These are phyloP conservation scores for Arthrobotrys entomopaga DNA, from an alignment of 2,329 filamentous ascomycete genomes.

Conservation along the genomic window DNA sequence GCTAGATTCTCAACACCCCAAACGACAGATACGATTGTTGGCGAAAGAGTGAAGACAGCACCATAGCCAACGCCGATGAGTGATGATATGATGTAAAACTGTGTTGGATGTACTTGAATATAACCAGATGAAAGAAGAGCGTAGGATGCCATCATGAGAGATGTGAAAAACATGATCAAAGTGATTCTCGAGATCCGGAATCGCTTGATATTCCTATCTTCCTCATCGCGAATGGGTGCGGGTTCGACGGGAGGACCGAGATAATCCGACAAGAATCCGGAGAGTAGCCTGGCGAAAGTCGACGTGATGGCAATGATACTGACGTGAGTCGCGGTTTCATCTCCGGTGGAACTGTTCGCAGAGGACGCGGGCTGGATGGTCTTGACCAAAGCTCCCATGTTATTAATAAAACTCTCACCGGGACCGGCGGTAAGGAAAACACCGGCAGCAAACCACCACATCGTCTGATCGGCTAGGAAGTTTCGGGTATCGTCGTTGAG, in stretches of 20 bases:
- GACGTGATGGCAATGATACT: constrained; percentile 91
- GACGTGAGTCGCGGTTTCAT: constrained; percentile 83
- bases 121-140: constrained; percentile 79
- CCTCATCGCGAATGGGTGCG: constrained; percentile 61
- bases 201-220: constrained; percentile 58
- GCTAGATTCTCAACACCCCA: constrained; percentile 99
- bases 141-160: constrained; percentile 79
- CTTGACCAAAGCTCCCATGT: constrained; percentile 90
- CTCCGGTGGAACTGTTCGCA: constrained; percentile 62
- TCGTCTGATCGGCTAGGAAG: constrained; percentile 87
- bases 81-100: constrained; percentile 86
- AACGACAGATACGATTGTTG: constrained; percentile 93
- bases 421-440: constrained; percentile 95
- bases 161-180: constrained; percentile 79
- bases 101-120: constrained; percentile 77
- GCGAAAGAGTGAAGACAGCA: constrained; percentile 86
- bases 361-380: constrained; percentile 75
- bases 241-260: constrained; percentile 73
- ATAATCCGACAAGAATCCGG: constrained; percentile 86
- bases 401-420: constrained; percentile 98
- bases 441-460: constrained; percentile 92
- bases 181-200: constrained; percentile 75
- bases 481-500: constrained; percentile 88
- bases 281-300: constrained; percentile 87
- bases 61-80: constrained; percentile 92